These are phyloP conservation scores for Geranomyces variabilis DNA, from an alignment of 192 early-diverging fungal species.

Conservation along the genomic window DNA sequence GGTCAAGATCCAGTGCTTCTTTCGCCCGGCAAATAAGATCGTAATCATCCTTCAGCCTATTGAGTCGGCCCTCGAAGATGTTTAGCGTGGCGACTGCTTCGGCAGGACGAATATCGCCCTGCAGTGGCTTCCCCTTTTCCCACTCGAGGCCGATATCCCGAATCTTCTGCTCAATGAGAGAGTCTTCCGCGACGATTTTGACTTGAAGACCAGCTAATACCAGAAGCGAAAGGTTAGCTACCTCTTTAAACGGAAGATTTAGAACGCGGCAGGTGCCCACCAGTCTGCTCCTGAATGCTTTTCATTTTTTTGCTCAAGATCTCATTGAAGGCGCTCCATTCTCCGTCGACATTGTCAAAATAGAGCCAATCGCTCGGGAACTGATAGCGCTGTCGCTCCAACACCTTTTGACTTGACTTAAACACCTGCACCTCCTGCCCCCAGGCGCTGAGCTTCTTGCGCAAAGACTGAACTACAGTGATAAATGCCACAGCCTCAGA, in stretches of 20 bases:
- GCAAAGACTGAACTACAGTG: conserved; percentile 94
- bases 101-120: conserved; percentile 88
- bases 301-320: conserved; percentile 89
- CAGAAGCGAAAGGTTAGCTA: not conserved
- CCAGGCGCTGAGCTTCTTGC: conserved; percentile 80
- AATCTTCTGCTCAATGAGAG: conserved; percentile 82
- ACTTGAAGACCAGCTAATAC: conserved; percentile 77
- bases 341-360: conserved; percentile 93
- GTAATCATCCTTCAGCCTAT: conserved; percentile 80
- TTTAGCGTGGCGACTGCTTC: conserved; percentile 78
- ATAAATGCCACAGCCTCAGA: conserved; percentile 92
- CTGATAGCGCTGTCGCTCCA: conserved; percentile 91
- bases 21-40: conserved; percentile 88
- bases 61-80: conserved; percentile 83
- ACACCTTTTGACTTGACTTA: conserved; percentile 85
- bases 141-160: conserved; percentile 82
- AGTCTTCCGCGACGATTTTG: conserved; percentile 95
- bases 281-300: conserved; percentile 92
- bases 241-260: not conserved
- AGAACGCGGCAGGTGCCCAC: conserved; percentile 44
- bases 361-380: conserved; percentile 96
- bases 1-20: conserved; percentile 89
- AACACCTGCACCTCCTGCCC: conserved; percentile 83
- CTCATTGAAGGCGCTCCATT: conserved; percentile 96
- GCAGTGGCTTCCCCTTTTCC: conserved; percentile 93